A percentile compares a stretch with the other conserved stretches of the same genome.
Conservation (phyloP, 768 basidiomycete species). For the Tylopilus sp. region DNA sequence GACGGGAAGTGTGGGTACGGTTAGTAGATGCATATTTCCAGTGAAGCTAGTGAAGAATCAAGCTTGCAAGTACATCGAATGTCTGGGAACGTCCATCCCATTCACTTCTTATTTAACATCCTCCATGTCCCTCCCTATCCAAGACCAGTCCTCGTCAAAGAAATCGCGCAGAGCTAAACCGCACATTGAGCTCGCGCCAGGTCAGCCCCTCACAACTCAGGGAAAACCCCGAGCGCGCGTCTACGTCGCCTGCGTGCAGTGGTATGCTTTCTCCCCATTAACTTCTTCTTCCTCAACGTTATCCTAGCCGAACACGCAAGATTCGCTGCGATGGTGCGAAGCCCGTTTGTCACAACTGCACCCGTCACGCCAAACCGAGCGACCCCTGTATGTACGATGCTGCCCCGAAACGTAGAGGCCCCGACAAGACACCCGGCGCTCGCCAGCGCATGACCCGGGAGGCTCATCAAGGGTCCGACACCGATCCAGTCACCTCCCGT, state of each 20-base stretch:
- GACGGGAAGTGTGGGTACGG: background rate
- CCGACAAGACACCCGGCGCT: slow-evolving; percentile 76
- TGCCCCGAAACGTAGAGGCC: slow-evolving; percentile 74
- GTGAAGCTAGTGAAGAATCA: no score
- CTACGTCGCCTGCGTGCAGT: slow-evolving; percentile 76
- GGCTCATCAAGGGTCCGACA: slow-evolving; percentile 32
- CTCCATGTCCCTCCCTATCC: slow-evolving; percentile 20
- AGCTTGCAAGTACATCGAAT: background rate
- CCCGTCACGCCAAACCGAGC: slow-evolving; percentile 43
- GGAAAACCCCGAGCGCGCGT: slow-evolving; percentile 74
- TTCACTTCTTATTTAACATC: background rate
- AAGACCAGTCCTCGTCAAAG: slow-evolving; percentile 6
- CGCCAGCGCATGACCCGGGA: slow-evolving; percentile 59
- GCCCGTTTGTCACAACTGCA: slow-evolving; percentile 72
- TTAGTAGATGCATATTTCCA: no score
- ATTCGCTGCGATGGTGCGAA: slow-evolving; percentile 82
- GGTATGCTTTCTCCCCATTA: slow-evolving; percentile 40
- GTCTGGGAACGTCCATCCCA: background rate
- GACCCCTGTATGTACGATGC: slow-evolving; percentile 64
- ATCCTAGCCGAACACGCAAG: slow-evolving; percentile 64
- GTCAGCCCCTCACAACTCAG: slow-evolving; percentile 78
- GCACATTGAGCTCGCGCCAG: slow-evolving; percentile 64
- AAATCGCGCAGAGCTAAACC: slow-evolving; percentile 54
- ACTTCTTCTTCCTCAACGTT: background rate
- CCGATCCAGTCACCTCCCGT: slow-evolving; percentile 23